A percentile compares a stretch with the other conserved stretches of the same genome.
Evolutionary conservation across 1,284 basidiomycete genomes (phyloP).

Genomic region (Inonotus obliquus): DNA sequence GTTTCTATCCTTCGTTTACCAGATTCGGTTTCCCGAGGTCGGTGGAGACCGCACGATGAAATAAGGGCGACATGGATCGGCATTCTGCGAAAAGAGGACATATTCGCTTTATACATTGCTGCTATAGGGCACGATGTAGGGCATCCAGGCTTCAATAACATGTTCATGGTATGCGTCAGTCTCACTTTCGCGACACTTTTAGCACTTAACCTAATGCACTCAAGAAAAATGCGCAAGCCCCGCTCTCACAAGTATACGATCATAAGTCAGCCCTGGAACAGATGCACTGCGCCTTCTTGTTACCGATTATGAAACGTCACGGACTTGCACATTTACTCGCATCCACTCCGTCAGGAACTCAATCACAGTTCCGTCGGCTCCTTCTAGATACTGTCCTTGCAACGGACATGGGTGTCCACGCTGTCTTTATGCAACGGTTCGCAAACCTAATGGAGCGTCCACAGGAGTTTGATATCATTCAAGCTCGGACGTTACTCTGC

Average conservation of each 20-base stretch:
- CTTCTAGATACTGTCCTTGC: slow-evolving; percentile 79
- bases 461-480: slow-evolving; percentile 35
- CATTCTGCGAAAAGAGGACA: slow-evolving; percentile 58
- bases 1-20: slow-evolving; percentile 49
- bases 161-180: slow-evolving; percentile 73
- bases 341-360: slow-evolving; percentile 31
- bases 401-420: slow-evolving; percentile 91
- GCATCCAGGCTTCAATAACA: slow-evolving; percentile 88
- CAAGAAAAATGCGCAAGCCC: slow-evolving; percentile 89
- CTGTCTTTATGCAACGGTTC: slow-evolving; percentile 76
- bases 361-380: slow-evolving; percentile 62
- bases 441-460: slow-evolving; percentile 37
- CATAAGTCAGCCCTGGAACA: slow-evolving; percentile 88
- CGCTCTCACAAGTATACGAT: slow-evolving; percentile 83
- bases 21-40: slow-evolving; percentile 20
- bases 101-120: slow-evolving; percentile 81
- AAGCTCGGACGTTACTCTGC: slow-evolving; percentile 71
- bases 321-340: slow-evolving; percentile 60
- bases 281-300: slow-evolving; percentile 84
- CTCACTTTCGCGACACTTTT: background rate
- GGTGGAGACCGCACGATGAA: slow-evolving; percentile 16
- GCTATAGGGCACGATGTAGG: slow-evolving; percentile 95
- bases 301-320: slow-evolving; percentile 78
- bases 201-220: slow-evolving; percentile 8
- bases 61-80: slow-evolving; percentile 47